A percentile compares a stretch with the other conserved stretches of the same genome.
phyloP scores from a whole-genome alignment of 2,329 filamentous ascomycete genomes.

The Pseudogymnoascus verrucosus region DNA sequence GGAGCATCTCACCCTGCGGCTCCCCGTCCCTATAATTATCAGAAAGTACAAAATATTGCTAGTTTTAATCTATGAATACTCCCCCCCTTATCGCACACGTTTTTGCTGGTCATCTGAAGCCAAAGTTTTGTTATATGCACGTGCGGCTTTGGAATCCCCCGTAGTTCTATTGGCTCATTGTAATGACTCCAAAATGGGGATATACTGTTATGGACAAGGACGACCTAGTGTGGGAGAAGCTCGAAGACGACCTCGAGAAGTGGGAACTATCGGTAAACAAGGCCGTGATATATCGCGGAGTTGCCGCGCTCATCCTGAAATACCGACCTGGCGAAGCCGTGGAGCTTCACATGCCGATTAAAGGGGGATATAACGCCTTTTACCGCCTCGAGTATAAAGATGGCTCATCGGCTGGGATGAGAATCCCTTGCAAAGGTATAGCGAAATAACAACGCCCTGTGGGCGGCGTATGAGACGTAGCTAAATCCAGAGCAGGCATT shows the following conservation, averaged over 20 bases:
- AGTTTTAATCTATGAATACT: too few species aligned
- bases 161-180: neutral
- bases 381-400: neutral
- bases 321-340: neutral
- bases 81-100: too few species aligned
- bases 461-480: neutral
- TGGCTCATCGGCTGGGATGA: neutral
- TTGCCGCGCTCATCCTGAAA: neutral
- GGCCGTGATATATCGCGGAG: neutral
- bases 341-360: neutral
- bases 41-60: too few species aligned
- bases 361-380: neutral
- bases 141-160: too few species aligned
- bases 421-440: neutral
- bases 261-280: neutral
- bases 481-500: neutral
- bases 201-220: neutral
- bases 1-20: too few species aligned
- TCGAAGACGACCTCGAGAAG: too few species aligned
- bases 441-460: neutral
- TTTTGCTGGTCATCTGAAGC: too few species aligned
- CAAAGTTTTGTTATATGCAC: too few species aligned
- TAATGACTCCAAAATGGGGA: neutral
- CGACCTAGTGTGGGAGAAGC: neutral
- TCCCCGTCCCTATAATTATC: too few species aligned